These are phyloP conservation scores for Phascolomyces articulosus DNA, from an alignment of 371 early-diverging fungal genomes.

Conservation along the genomic window DNA sequence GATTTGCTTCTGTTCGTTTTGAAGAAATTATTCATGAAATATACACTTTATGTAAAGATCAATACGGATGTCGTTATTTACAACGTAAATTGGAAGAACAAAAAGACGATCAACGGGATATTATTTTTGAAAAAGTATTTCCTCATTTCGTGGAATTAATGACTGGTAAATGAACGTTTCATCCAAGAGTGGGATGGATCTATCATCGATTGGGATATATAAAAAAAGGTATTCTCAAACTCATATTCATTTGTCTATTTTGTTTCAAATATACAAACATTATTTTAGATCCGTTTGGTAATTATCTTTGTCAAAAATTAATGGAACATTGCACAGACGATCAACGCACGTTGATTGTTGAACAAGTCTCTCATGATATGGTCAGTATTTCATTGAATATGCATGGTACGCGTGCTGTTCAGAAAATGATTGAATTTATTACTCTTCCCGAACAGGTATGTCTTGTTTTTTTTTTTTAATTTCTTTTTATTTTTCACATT, in stretches of 20 bases:
- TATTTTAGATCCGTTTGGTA: slow-evolving; percentile 84
- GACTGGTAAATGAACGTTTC: slow-evolving; percentile 67
- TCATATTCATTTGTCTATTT: no score
- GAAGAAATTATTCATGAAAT: slow-evolving; percentile 77
- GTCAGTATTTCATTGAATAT: slow-evolving; percentile 88
- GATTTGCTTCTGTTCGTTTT: slow-evolving; percentile 63
- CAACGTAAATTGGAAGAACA: slow-evolving; percentile 87
- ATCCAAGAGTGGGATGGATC: no score
- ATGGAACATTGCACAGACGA: slow-evolving; percentile 79
- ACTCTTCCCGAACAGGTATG: slow-evolving; percentile 63
- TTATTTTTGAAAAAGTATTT: slow-evolving; percentile 78
- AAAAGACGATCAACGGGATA: slow-evolving; percentile 57
- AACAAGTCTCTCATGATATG: slow-evolving; percentile 73
- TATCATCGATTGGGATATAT: no score
- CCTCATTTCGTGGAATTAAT: slow-evolving; percentile 82
- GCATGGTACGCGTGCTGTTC: slow-evolving; percentile 97
- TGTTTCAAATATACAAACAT: background rate
- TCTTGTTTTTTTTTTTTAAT: slow-evolving; percentile 9
- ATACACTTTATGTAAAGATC: slow-evolving; percentile 85
- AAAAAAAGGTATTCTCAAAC: no score
- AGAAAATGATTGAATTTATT: slow-evolving; percentile 91
- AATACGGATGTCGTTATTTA: slow-evolving; percentile 88
- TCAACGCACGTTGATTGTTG: slow-evolving; percentile 76
- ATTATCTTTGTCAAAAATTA: slow-evolving; percentile 90
- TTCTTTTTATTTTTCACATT: background rate